Base-by-base conservation (phyloP, 495 filamentous ascomycete species). In the Aspergillus taichungensis region DNA sequence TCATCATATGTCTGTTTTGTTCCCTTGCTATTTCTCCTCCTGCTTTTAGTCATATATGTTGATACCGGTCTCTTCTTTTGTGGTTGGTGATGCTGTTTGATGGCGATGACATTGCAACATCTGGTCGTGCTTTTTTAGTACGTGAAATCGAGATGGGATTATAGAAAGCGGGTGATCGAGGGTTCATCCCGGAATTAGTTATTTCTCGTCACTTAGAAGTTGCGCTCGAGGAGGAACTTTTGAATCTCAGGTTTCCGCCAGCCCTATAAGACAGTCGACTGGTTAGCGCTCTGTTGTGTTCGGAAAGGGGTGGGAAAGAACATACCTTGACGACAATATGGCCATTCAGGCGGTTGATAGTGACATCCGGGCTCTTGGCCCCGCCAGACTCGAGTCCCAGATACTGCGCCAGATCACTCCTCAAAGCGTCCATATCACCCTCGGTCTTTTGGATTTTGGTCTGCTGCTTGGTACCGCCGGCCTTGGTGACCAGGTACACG, bases 401-500 rank as follows among this genome's bases (percentile, higher is more conserved):
- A 11, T 66, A 65, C 31, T 44, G 46, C 33, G 69, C 63, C 34
- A 87, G 60, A 38, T 77, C 75, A 13, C 54, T 62, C 45, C 66
- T 66, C 30, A 92, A 54, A 5, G 69, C 72, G 14, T 62, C 56
- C 41, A 78, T 43, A 58, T 89, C 77, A 24, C 92, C 92, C 47
- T 87, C 79, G 33, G 87, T 76, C 63, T 85, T 87, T 55, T 85
- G 80, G 41, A 98, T 69, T 51, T 74, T 61, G 5, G 92, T 95
- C 53, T 83, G 61, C 55, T 82, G 78, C 51, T 81, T 68, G 45
- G 85, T 94, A 2, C 90, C 88, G 18, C 87, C 88, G 13, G 79
- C 72, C 65, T 90, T 91, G 43, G 63, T 63, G 42, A 79, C 64
- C 4, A 80, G 67, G 62, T 98, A 98, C n/a, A 97, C 77, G 9